Evolutionary conservation across 768 basidiomycete genomes (phyloP), one percentile per base, ranked within the genome.

Genomic region (Saitozyma podzolica): DNA sequence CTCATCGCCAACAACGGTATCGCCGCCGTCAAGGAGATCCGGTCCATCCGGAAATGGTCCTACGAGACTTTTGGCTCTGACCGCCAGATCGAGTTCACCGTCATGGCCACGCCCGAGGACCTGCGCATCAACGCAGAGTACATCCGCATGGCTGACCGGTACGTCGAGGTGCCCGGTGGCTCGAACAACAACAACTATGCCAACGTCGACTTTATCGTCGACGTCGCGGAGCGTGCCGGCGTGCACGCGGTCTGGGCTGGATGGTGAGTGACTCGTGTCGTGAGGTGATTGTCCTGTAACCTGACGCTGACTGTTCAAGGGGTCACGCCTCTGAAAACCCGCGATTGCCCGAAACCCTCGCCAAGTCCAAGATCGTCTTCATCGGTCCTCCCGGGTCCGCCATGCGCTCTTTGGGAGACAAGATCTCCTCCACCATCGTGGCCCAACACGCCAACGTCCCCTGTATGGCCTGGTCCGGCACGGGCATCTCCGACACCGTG

Each of bases 181-280:
- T 86, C 89, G 17, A 99, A 99, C 80, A 99, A 98, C 84, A 93
- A 98, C 85, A 98, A 99, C 81, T 98, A 98, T 76, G 96, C 96
- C 70, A 99, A 99, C 79, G 96, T 99, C 72, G 96, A 99, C 75
- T 88, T 96, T 75, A 98, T 99, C 74, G 91, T 98, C 62, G 96
- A 99, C 77, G 87, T 99, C 61, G 96, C 96, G 49, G 94, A 99
- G 81, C 88, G 96, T 68, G 85, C 92, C 19, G 96, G 93, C 40
- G 96, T 98, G 1, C 96, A 99, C 75, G 96, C 96, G 50, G 96
- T 99, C 29, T 99, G 96, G 96, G 96, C 96, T 42, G 96, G 96
- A 61, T 99, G 96, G 96, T 82, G 65, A 72, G 81, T 73, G 9
- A 9, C 40, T 43, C 2, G 47, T 20, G 19, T 6, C 29, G 29